Base-by-base conservation (phyloP, 2,329 filamentous ascomycete species). In the Fusarium neocosmosporiellum region DNA sequence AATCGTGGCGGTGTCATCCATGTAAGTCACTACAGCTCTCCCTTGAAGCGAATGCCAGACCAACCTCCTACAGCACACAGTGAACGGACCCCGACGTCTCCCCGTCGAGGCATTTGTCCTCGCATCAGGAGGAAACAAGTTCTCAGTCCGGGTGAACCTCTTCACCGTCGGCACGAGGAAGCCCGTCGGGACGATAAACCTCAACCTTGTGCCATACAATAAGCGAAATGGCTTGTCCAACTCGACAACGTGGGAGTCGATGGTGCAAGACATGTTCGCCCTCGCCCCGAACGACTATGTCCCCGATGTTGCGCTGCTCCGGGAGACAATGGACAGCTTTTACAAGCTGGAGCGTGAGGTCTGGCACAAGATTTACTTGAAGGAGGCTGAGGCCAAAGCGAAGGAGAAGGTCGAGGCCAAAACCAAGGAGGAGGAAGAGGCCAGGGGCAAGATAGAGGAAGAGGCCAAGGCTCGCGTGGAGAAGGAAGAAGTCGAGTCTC, bases 261-360 rank as follows among this genome's bases (percentile, higher is more conserved):
- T 7, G 6, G 27, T 50, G 46, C 5, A 31, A 29, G 18, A 31
- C 6, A n/a, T 50, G n/a, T 50, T 31, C 46, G 5, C 7, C 10
- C 27, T 50, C 27, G 46, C 46, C 18, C 46, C 46, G 24, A n/a
- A n/a, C 18, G 27, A 31, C 10, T 4, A 31, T 29, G 6, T 3
- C 27, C 18, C 46, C 6, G 18, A 50, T 31, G 5, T 31, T 50
- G 10, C 7, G 18, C 46, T 50, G n/a, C 27, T 50, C 11, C 24
- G 24, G 8, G 14, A 7, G 13, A 34, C 22, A 6, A 67, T 20
- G 33, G 16, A 7, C 2, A 62, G 31, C n/a, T 2, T 75, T 18
- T 67, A 88, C 75, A 74, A 74, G 39, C 81, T 98, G 53, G 95
- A 98, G 84, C 85, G 85, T 76, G 85, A 87, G 66, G 94, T 92